These are phyloP conservation scores for Phytophthora foliorum DNA, from an alignment of 352 stramenopile species.

Conservation along the genomic window DNA sequence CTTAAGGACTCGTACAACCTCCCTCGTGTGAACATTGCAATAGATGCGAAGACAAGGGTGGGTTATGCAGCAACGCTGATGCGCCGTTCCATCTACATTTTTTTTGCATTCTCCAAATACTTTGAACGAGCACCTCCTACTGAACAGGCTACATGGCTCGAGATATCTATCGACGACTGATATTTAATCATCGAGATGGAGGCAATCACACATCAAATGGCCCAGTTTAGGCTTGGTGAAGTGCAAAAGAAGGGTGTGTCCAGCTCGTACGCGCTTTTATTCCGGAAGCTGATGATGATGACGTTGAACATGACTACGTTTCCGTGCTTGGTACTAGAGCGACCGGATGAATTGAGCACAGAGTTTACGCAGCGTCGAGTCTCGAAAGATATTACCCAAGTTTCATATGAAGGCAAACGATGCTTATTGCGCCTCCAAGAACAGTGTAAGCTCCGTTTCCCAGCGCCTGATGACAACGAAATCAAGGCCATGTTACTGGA, in stretches of 20 bases:
- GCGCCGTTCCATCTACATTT: slow-evolving; percentile 8
- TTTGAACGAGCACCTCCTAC: slow-evolving; percentile 1
- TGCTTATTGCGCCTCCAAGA: neutral
- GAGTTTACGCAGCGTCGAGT: slow-evolving; percentile 7
- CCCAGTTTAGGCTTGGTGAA: slow-evolving; percentile 22
- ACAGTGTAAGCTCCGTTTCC: slow-evolving; percentile 9
- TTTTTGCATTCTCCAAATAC: slow-evolving; percentile 6
- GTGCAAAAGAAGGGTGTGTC: slow-evolving; percentile 16
- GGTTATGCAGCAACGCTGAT: slow-evolving; percentile 11
- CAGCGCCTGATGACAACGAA: neutral
- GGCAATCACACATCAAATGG: slow-evolving; percentile 11
- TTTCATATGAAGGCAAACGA: too few species aligned
- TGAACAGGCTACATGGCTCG: neutral
- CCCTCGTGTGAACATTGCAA: too few species aligned
- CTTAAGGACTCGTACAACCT: too few species aligned
- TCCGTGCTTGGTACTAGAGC: slow-evolving; percentile 14
- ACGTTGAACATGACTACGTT: neutral
- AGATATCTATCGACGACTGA: slow-evolving; percentile 1
- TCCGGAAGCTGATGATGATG: slow-evolving; percentile 4
- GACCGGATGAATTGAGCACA: neutral
- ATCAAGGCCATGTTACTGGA: slow-evolving; percentile 20
- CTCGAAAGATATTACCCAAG: neutral
- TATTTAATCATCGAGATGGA: slow-evolving; percentile 20
- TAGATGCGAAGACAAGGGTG: slow-evolving; percentile 9
- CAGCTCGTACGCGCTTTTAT: slow-evolving; percentile 14